Conservation (phyloP, 768 basidiomycete genomes). For the Suillus subalutaceus region DNA sequence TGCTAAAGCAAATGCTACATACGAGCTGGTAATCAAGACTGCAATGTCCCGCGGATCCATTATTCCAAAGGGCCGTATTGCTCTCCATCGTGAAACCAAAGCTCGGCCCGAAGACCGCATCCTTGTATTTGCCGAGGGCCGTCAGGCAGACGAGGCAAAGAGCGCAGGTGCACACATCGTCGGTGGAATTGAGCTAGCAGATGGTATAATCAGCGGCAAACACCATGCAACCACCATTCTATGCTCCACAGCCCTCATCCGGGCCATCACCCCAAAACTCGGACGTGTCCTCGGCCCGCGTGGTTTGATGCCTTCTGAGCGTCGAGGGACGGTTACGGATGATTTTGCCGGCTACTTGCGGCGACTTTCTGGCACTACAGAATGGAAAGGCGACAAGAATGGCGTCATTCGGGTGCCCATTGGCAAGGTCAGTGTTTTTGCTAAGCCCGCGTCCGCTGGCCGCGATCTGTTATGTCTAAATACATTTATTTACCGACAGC, state of each 20-base stretch:
- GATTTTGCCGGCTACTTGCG: slow-evolving; percentile 83
- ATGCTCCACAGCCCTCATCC: slow-evolving; percentile 78
- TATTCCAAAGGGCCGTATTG: slow-evolving; percentile 88
- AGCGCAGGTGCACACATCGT: slow-evolving; percentile 89
- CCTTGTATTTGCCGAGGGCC: slow-evolving; percentile 92
- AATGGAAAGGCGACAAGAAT: slow-evolving; percentile 91
- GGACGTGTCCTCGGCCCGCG: slow-evolving; percentile 84
- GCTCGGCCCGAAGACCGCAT: slow-evolving; percentile 71
- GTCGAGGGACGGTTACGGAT: slow-evolving; percentile 92
- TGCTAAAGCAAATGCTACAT: slow-evolving; percentile 71
- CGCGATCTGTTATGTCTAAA: slow-evolving; percentile 2
- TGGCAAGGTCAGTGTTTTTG: slow-evolving; percentile 57
- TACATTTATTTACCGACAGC: slow-evolving; percentile 42
- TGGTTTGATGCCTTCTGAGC: slow-evolving; percentile 93
- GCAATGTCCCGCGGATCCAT: slow-evolving; percentile 76
- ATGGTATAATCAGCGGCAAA: slow-evolving; percentile 72
- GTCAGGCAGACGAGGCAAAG: slow-evolving; percentile 79
- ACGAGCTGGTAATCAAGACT: slow-evolving; percentile 82
- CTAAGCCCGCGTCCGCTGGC: background rate
- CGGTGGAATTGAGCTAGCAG: slow-evolving; percentile 87
- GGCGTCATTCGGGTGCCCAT: slow-evolving; percentile 86
- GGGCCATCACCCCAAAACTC: slow-evolving; percentile 76
- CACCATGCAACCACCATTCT: slow-evolving; percentile 84
- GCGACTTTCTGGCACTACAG: slow-evolving; percentile 77
- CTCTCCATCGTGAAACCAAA: slow-evolving; percentile 81